Evolutionary conservation across 2,329 filamentous ascomycete genomes (phyloP), one percentile per base, ranked within the genome.

Genomic region (Bisporella sp.): DNA sequence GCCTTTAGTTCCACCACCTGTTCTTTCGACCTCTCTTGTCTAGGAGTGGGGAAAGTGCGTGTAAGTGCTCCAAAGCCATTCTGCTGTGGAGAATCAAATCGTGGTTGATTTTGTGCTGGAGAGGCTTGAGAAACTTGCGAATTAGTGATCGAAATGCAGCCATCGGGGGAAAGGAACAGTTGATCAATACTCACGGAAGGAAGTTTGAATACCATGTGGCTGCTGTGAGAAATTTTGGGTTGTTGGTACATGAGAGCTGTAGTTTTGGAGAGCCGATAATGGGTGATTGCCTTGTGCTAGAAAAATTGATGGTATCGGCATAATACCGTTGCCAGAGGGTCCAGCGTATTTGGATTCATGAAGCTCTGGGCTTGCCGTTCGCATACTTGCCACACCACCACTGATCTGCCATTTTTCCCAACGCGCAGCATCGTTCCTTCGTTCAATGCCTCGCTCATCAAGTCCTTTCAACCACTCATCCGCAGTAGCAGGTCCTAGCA

Each of bases 401-500:
- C 40, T 73, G 49, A 33, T 71, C 71, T 45, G 81, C 81, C 85
- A 92, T 60, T 82, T 84, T 63, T 90, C 87, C 84, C 87, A 92
- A 46, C 85, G 79, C 31, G 79, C 74, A 31, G 79, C 75, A 62
- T 87, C 81, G 8, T 72, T 74, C 58, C 81, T 76, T 45, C 74
- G 69, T 52, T 80, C 73, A 58, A 78, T 79, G 7, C 86, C 85
- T 51, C 79, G 75, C 31, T 70, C 71, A 41, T 82, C 77, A 4
- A 93, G 74, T 7, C 87, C 87, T 67, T 91, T 91, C 31, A 82
- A 73, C 87, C 88, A 93, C 65, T 91, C 87, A 58, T 89, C 84
- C 4, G 78, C 76, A 8, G 84, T 79, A 41, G 83, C 82, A 42
- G 75, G 60, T n/a, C 87, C 85, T 57, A 88, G 75, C n/a, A 72